Evolutionary conservation across 139 green algal genomes (phyloP).

Genomic region (Chlamydomonas schloesseri): DNA sequence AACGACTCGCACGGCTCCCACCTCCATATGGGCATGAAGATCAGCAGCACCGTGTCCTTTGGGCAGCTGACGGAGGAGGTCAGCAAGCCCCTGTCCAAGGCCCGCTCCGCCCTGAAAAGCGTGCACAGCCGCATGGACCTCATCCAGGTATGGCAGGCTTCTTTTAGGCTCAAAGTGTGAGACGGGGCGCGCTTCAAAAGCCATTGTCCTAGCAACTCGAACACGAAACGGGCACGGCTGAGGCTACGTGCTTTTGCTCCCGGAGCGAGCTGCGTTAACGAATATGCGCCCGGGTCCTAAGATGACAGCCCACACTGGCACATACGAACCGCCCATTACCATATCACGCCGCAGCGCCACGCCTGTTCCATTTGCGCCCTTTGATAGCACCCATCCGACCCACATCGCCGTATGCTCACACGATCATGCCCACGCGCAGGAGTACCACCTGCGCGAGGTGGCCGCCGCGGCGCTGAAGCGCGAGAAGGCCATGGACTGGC

Average conservation of each 20-base stretch:
- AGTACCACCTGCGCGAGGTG: conserved; percentile 50
- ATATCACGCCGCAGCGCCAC: no score
- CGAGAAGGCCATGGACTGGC: conserved; percentile 47
- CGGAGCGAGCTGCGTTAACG: no score
- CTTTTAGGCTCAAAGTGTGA: no score
- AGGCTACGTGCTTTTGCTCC: background rate
- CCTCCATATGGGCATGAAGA: conserved; percentile 1
- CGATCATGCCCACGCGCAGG: conserved; percentile 21
- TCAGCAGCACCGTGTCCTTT: conserved; percentile 5
- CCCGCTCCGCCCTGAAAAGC: conserved; percentile 20
- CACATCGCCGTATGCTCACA: no score
- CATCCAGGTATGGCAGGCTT: conserved; percentile 23
- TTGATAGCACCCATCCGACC: no score
- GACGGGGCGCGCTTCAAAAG: no score
- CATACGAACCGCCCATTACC: no score
- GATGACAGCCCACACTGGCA: no score
- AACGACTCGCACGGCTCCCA: background rate
- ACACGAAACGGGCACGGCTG: background rate
- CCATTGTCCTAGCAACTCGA: no score
- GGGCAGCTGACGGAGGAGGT: background rate
- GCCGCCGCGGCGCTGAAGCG: conserved; percentile 46
- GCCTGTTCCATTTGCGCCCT: no score
- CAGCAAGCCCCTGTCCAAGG: background rate
- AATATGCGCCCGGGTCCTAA: no score
- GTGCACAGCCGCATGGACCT: conserved; percentile 38